Conservation (phyloP, 1,284 basidiomycete genomes). For the Fomes fomentarius region DNA sequence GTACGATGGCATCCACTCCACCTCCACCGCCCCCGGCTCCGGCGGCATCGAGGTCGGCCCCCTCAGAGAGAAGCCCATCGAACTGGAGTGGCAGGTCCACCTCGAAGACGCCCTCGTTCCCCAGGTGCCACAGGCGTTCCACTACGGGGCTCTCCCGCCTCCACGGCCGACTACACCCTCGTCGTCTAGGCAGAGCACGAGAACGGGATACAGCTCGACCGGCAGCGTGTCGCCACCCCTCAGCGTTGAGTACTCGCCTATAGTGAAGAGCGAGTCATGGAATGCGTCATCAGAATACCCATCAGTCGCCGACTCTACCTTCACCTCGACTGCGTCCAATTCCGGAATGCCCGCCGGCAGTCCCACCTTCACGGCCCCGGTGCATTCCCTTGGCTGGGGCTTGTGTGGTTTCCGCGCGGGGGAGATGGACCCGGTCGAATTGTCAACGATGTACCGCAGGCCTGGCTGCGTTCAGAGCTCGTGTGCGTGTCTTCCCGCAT, state of each 20-base stretch:
- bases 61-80: conserved; percentile 25
- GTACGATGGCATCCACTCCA: conserved; percentile 48
- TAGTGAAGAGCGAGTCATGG: conserved; percentile 18
- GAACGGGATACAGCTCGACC: background rate
- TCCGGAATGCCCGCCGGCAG: conserved; percentile 7
- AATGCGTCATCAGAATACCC: conserved; percentile 18
- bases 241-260: conserved; percentile 16
- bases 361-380: conserved; percentile 27
- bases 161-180: background rate
- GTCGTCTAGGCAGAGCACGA: conserved; percentile 5
- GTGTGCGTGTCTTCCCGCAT: conserved; percentile 17
- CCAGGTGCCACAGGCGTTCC: conserved; percentile 5
- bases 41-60: conserved; percentile 34
- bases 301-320: conserved; percentile 9
- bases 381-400: conserved; percentile 28
- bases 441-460: conserved; percentile 15
- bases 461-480: conserved; percentile 17
- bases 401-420: conserved; percentile 14
- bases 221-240: conserved; percentile 12
- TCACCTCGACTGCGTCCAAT: conserved; percentile 4
- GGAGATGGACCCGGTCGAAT: conserved; percentile 3
- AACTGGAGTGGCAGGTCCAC: conserved; percentile 32
- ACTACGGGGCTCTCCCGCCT: background rate
- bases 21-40: conserved; percentile 25
- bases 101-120: conserved; percentile 26